Evolutionary conservation across 2,329 filamentous ascomycete genomes (phyloP), one percentile per base, ranked within the genome.

Genomic region (Cercospora citrullina): DNA sequence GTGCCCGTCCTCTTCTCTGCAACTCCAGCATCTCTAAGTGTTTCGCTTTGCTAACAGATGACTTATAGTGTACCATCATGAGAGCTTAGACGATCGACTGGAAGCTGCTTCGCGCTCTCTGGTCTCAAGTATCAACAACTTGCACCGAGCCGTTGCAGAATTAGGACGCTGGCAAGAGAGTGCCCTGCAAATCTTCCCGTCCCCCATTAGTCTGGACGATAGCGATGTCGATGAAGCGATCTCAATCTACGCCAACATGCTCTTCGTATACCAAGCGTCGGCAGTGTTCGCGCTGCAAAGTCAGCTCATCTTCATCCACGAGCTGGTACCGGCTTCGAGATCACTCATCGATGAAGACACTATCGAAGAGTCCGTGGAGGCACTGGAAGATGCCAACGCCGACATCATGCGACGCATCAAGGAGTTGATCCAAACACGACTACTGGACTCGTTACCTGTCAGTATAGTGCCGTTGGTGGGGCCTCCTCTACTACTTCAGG

Each of bases 221-320:
- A 63, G 53, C 12, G 67, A 71, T 45, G 48, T 65, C 2, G 66
- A 67, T 28, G 68, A 70, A 23, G 68, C 70, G 0, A 68, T 72
- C 18, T 70, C 64, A 45, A 66, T 72, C 4, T 72, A 70, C 28
- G 70, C 65, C n/a, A 70, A 72, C 58, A 68, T 70, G 69, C 65
- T 72, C 60, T 72, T 70, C 51, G 69, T 65, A 1, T 71, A 72
- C 48, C 68, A 72, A 55, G 65, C 67, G 9, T 65, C 69, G 5
- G 69, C 67, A 23, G 58, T 71, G 14, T 71, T 71, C 53, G 69
- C 65, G n/a, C 62, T 71, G 21, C 68, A 71, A 21, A 70, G 65
- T 16, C 69, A 71, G 30, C 67, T 71, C 26, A 67, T 72, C n/a
- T 48, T 71, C n/a, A 66, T 72, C 1, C 63, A 68, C 9, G 67